A percentile compares a stretch with the other conserved stretches of the same genome.
Conservation (phyloP, 306 rosid species). For the Vicia faba region DNA sequence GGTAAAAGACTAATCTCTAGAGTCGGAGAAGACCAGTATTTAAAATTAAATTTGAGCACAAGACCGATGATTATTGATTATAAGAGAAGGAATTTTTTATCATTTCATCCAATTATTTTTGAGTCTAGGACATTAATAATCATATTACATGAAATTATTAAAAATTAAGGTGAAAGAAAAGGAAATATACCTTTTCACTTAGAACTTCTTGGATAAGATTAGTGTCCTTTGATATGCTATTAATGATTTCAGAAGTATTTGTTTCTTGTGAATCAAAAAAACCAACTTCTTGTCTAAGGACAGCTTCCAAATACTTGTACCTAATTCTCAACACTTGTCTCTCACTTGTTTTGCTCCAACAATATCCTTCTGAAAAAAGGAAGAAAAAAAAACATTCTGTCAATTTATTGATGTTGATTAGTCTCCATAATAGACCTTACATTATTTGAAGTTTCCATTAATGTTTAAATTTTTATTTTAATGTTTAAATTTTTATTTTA, state of each 20-base stretch:
- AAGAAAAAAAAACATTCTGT: background rate
- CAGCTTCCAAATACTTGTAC: slow-evolving; percentile 86
- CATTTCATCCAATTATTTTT: too few species aligned
- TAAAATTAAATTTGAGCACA: too few species aligned
- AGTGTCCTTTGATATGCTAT: slow-evolving; percentile 84
- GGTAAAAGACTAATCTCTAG: too few species aligned
- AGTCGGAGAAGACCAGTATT: too few species aligned
- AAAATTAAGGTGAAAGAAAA: background rate
- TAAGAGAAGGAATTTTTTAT: too few species aligned
- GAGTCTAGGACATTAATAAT: too few species aligned
- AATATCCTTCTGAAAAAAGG: slow-evolving; percentile 73
- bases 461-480: background rate
- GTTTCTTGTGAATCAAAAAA: slow-evolving; percentile 89
- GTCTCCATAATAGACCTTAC: background rate
- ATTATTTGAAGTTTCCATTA: background rate
- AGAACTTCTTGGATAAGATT: slow-evolving; percentile 87
- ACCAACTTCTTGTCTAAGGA: slow-evolving; percentile 88
- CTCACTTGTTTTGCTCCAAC: slow-evolving; percentile 99
- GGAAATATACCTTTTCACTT: slow-evolving; percentile 72
- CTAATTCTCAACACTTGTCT: slow-evolving; percentile 84
- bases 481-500: too few species aligned
- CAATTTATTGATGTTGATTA: slow-evolving; percentile 20
- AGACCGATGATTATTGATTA: too few species aligned
- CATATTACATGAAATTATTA: too few species aligned
- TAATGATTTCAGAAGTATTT: slow-evolving; percentile 78